phyloP scores from a whole-genome alignment of 1,284 basidiomycete species.

The Boletus semigastroideus region DNA sequence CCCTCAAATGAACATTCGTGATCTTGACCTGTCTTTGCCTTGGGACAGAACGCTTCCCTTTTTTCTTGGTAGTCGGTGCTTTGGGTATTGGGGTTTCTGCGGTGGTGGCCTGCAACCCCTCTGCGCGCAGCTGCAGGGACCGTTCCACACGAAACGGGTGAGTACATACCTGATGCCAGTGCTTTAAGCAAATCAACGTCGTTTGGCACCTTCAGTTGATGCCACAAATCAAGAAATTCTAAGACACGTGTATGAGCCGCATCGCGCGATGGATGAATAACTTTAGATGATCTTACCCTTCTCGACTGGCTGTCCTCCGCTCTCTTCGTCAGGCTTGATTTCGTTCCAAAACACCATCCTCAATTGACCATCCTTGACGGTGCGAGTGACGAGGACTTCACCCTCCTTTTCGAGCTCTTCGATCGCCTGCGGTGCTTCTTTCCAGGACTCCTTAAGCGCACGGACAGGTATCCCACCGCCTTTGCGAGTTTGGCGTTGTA shows the following conservation, averaged over 20 bases:
- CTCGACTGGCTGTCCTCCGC: slow-evolving; percentile 69
- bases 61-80: slow-evolving; percentile 65
- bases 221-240: slow-evolving; percentile 91
- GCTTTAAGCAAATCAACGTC: slow-evolving; percentile 79
- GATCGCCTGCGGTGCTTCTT: slow-evolving; percentile 77
- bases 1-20: slow-evolving; percentile 85
- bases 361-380: slow-evolving; percentile 79
- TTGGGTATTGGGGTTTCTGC: slow-evolving; percentile 56
- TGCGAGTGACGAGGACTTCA: slow-evolving; percentile 82
- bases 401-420: slow-evolving; percentile 87
- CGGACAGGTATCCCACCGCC: slow-evolving; percentile 85
- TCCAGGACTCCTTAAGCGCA: slow-evolving; percentile 86
- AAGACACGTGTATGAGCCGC: slow-evolving; percentile 7
- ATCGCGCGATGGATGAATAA: not conserved
- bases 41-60: slow-evolving; percentile 74
- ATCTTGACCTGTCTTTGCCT: slow-evolving; percentile 78
- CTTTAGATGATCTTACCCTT: slow-evolving; percentile 57
- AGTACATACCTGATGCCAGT: slow-evolving; percentile 59
- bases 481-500: slow-evolving; percentile 75
- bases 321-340: slow-evolving; percentile 71
- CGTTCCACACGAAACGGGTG: slow-evolving; percentile 4
- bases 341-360: slow-evolving; percentile 93
- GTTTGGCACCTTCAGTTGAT: slow-evolving; percentile 78
- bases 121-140: slow-evolving; percentile 34
- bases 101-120: slow-evolving; percentile 75